Base-by-base conservation (phyloP, 805 yeast genomes). In the Kodamaea nitidulidarum region DNA sequence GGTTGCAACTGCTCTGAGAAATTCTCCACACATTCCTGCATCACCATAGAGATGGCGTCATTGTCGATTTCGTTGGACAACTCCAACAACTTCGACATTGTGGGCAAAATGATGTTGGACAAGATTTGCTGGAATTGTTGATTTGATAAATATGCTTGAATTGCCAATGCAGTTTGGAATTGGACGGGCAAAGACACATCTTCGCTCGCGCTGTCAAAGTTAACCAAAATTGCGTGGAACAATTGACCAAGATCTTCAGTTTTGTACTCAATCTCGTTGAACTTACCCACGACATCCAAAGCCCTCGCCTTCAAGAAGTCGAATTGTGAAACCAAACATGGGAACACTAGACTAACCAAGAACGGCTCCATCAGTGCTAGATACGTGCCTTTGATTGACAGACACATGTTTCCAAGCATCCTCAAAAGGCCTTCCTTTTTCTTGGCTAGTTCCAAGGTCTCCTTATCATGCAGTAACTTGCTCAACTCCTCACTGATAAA, bases 1-100 rank as follows among this genome's bases (percentile, higher is more conserved):
- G 60, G 61, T 25, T 47, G 93, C 49, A 91, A 70, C 60, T 91
- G 95, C 47, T 81, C 85, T 4, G 95, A 75, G 61, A 84, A 93
- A 42, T 76, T 78, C 55, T 90, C 96, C 21, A 91, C 97, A 56
- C 93, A 83, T 52, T 90, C 96, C 67, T 91, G 98, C 83, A 91
- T 88, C 5, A 91, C 96, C 16, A 83, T 84, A 15, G 95, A 79
- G 20, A 93, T 74, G 2, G 88, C 76, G 55, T 93, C 98, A 42
- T 84, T 80, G 52, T 91, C 98, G 47, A 90, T 78, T 42, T 81
- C 80, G 53, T 86, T 82, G 3, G 95, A 81, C 33, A 91, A 63
- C 7, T 73, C 75, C 47, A 91, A 67, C 41, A 93, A 67, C 48
- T 76, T 80, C 46, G 88, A 86, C 87, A 93, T 86, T 1, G 90